These are phyloP conservation scores for Glomus cerebriforme DNA, from an alignment of 192 early-diverging fungal species.

Conservation along the genomic window DNA sequence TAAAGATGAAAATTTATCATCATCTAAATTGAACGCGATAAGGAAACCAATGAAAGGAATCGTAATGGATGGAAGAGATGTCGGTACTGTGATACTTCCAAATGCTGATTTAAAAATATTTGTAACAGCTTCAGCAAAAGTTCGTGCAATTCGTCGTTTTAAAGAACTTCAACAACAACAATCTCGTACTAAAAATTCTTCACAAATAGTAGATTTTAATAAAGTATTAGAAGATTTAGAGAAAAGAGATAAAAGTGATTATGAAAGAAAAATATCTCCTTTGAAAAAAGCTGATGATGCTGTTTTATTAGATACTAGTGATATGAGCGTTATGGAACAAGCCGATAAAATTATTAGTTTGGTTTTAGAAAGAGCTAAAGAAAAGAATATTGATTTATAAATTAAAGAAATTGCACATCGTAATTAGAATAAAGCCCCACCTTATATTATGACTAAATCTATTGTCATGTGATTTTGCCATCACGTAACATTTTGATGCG, in stretches of 20 bases:
- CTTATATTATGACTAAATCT: too few species aligned
- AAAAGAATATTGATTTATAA: not conserved
- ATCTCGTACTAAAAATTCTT: not conserved
- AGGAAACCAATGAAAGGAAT: constrained; percentile 43
- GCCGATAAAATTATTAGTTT: constrained; percentile 62
- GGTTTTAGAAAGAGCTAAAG: constrained; percentile 30
- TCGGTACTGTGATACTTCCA: constrained; percentile 75
- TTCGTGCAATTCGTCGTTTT: constrained; percentile 69
- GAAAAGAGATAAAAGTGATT: constrained; percentile 68
- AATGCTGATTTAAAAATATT: constrained; percentile 79
- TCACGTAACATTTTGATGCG: too few species aligned
- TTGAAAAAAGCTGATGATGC: constrained; percentile 72
- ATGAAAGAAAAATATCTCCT: constrained; percentile 64
- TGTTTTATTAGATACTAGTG: constrained; percentile 72
- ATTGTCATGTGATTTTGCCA: too few species aligned
- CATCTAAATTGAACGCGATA: not conserved
- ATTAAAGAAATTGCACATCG: too few species aligned
- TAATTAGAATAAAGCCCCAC: too few species aligned
- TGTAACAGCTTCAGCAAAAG: constrained; percentile 62
- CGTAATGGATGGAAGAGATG: constrained; percentile 86
- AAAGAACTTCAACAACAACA: constrained; percentile 48
- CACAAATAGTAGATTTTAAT: constrained; percentile 27
- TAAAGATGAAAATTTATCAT: too few species aligned
- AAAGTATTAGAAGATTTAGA: constrained; percentile 53
- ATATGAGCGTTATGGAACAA: constrained; percentile 66